phyloP scores from a whole-genome alignment of 352 stramenopile species.

The Peronospora destructor region DNA sequence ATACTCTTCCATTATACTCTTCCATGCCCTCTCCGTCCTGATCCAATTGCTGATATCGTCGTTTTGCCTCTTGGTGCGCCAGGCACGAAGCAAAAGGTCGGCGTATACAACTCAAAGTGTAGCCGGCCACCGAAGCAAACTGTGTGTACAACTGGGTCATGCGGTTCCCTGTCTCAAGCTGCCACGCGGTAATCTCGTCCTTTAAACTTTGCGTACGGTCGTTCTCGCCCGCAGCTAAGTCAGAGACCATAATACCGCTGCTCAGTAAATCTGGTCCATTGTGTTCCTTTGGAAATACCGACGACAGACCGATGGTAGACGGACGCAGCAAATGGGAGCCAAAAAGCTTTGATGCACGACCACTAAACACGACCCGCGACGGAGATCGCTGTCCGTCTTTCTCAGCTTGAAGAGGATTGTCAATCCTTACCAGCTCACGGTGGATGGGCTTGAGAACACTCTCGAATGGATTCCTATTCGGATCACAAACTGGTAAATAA shows the following conservation, averaged over 20 bases:
- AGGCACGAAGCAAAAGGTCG: conserved; percentile 35
- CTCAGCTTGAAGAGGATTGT: conserved; percentile 28
- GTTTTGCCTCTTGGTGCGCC: conserved; percentile 22
- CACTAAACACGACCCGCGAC: conserved; percentile 59
- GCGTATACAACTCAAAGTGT: conserved; percentile 26
- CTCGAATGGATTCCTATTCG: conserved; percentile 24
- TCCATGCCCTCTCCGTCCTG: conserved; percentile 37
- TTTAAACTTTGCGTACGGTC: conserved; percentile 31
- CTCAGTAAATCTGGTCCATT: conserved; percentile 7
- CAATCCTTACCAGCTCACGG: conserved; percentile 38
- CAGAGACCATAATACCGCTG: conserved; percentile 18
- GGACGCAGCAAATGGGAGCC: conserved; percentile 52
- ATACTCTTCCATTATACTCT: conserved; percentile 38
- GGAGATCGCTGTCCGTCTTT: conserved; percentile 19
- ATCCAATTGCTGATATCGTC: conserved; percentile 29
- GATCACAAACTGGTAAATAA: conserved; percentile 47
- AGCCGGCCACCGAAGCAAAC: conserved; percentile 22
- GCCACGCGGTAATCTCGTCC: conserved; percentile 43
- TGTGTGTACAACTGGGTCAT: conserved; percentile 28
- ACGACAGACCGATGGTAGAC: conserved; percentile 48
- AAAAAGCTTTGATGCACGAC: conserved; percentile 68
- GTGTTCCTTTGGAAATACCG: conserved; percentile 17
- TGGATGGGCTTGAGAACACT: conserved; percentile 35
- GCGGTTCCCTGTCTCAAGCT: conserved; percentile 27
- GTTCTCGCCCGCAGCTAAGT: conserved; percentile 26